Conservation (phyloP, 441 rosid genomes). For the Pelargonium australe region DNA sequence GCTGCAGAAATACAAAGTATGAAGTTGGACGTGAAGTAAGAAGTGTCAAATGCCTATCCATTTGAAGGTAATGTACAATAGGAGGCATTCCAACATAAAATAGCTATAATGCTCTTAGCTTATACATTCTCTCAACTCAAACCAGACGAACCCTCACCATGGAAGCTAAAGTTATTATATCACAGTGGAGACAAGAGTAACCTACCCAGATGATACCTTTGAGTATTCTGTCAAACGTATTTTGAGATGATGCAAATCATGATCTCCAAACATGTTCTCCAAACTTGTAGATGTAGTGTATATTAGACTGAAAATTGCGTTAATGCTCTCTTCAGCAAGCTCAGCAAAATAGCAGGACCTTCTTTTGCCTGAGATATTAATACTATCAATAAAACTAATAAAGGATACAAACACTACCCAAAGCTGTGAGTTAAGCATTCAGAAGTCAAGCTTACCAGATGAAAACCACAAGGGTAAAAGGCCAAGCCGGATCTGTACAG, state of each 20-base stretch:
- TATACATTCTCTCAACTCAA: no score
- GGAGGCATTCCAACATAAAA: no score
- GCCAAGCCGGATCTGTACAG: constrained; percentile 48
- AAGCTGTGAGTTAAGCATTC: constrained; percentile 14
- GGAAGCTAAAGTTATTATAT: no score
- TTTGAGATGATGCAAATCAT: constrained; percentile 36
- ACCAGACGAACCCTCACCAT: no score
- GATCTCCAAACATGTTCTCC: constrained; percentile 33
- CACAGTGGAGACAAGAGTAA: neutral
- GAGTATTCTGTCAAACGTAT: constrained; percentile 57
- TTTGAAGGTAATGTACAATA: no score
- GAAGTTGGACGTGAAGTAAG: neutral
- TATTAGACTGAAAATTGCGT: constrained; percentile 36
- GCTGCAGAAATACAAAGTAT: neutral
- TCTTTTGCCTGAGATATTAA: constrained; percentile 44
- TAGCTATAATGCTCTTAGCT: no score
- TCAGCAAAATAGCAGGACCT: constrained; percentile 43
- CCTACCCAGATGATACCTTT: constrained; percentile 37
- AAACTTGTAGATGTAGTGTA: constrained; percentile 30
- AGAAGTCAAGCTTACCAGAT: constrained; percentile 44
- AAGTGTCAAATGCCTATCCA: no score
- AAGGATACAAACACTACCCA: neutral
- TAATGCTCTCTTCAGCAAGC: constrained; percentile 43
- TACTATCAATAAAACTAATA: constrained; percentile 15
- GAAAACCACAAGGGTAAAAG: constrained; percentile 63